Conservation (phyloP, 257 asterid genomes). For the Nicotiana tabacum region DNA sequence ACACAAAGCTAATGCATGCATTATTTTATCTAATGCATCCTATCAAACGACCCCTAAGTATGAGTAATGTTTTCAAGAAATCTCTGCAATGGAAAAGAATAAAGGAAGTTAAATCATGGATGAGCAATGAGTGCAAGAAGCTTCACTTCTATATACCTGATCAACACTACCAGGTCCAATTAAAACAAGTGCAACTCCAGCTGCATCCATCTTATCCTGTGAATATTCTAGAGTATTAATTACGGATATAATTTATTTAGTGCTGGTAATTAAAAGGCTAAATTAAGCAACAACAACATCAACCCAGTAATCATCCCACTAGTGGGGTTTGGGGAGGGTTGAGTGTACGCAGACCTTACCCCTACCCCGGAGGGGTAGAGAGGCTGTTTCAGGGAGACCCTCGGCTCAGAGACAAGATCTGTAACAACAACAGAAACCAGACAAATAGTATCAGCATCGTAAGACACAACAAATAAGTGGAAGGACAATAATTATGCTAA, state of each 20-base stretch:
- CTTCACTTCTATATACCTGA: conserved; percentile 48
- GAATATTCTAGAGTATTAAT: conserved; percentile 22
- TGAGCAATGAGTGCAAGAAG: conserved; percentile 3
- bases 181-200: conserved; percentile 83
- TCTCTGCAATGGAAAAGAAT: not conserved
- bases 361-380: too few species aligned
- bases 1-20: too few species aligned
- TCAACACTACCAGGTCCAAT: conserved; percentile 95
- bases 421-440: too few species aligned
- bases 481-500: too few species aligned
- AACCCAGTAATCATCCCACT: too few species aligned
- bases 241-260: not conserved
- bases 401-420: too few species aligned
- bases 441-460: too few species aligned
- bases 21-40: too few species aligned
- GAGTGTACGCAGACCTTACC: too few species aligned
- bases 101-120: not conserved
- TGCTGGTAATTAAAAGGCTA: not conserved
- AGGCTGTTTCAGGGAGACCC: too few species aligned
- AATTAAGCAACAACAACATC: not conserved
- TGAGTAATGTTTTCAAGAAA: not conserved
- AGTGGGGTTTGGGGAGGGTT: too few species aligned
- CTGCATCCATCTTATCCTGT: conserved; percentile 91
- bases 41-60: not conserved
- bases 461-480: too few species aligned